These are phyloP conservation scores for Chlamydomonas schloesseri DNA, from an alignment of 139 green algal species.

Conservation along the genomic window DNA sequence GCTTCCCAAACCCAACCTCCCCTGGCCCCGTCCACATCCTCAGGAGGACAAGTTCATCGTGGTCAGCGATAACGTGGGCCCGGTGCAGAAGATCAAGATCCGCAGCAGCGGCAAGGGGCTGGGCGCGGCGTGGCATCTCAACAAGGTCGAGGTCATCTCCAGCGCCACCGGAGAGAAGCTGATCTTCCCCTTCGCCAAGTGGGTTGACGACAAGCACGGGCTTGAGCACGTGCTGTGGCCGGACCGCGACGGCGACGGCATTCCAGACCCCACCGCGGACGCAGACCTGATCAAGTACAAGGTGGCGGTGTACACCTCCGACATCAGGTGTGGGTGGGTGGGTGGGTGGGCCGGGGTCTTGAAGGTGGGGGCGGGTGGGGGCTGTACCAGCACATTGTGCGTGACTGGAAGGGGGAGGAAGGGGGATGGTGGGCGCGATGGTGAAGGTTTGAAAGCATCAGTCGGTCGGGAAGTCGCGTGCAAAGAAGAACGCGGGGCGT, in stretches of 20 bases:
- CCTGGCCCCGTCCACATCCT: too few relatives aligned
- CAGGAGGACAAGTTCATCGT: constrained; percentile 63
- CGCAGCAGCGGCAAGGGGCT: constrained; percentile 54
- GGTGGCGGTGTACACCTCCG: constrained; percentile 48
- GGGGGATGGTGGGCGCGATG: too few relatives aligned
- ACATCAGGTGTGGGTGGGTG: constrained; percentile 44
- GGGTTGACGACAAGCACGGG: constrained; percentile 56
- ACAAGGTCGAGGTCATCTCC: constrained; percentile 12
- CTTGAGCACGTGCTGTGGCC: constrained; percentile 56
- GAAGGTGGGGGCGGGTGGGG: background rate
- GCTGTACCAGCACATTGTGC: too few relatives aligned
- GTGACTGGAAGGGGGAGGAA: background rate
- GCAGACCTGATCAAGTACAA: constrained; percentile 61
- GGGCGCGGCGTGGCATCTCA: constrained; percentile 63
- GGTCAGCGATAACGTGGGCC: constrained; percentile 61
- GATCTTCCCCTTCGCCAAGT: constrained; percentile 64
- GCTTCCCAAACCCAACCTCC: too few relatives aligned
- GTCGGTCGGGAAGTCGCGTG: too few relatives aligned
- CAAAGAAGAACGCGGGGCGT: too few relatives aligned
- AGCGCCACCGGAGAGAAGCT: constrained; percentile 50
- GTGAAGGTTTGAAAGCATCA: too few relatives aligned
- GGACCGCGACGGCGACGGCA: constrained; percentile 62
- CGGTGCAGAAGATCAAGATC: constrained; percentile 59
- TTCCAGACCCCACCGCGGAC: constrained; percentile 42
- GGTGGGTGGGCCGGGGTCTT: too few relatives aligned